A percentile compares a stretch with the other conserved stretches of the same genome.
phyloP scores from a whole-genome alignment of 1,139 yeast species.

The Pichia kudriavzevii region DNA sequence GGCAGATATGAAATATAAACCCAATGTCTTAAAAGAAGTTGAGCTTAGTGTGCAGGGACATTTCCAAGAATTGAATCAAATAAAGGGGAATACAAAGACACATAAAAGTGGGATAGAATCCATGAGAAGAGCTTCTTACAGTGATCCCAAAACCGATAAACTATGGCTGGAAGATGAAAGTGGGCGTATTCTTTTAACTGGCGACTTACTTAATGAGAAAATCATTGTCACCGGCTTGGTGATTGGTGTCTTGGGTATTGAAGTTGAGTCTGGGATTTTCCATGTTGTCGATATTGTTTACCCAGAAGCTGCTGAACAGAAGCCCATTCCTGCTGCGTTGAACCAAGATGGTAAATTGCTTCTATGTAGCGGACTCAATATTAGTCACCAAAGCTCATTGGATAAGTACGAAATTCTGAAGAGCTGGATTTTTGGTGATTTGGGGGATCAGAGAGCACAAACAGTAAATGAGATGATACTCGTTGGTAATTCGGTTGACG shows the following conservation, averaged over 20 bases:
- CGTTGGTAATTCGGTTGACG: slow-evolving; percentile 69
- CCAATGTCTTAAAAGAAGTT: slow-evolving; percentile 78
- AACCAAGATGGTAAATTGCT: slow-evolving; percentile 38
- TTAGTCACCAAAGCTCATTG: slow-evolving; percentile 40
- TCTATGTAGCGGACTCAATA: slow-evolving; percentile 64
- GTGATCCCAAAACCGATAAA: slow-evolving; percentile 50
- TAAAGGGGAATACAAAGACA: slow-evolving; percentile 10
- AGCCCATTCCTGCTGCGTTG: background rate
- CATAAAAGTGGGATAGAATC: slow-evolving; percentile 16
- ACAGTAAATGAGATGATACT: slow-evolving; percentile 31
- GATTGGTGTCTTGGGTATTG: slow-evolving; percentile 81
- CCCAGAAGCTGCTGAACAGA: slow-evolving; percentile 60
- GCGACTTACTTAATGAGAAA: slow-evolving; percentile 41
- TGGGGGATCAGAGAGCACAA: slow-evolving; percentile 24
- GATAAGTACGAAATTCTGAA: slow-evolving; percentile 52
- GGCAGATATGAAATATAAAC: slow-evolving; percentile 76
- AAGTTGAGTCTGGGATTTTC: slow-evolving; percentile 75
- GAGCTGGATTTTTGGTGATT: slow-evolving; percentile 66
- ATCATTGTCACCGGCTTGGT: slow-evolving; percentile 80
- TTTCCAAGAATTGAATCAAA: slow-evolving; percentile 30
- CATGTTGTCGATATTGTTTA: slow-evolving; percentile 74
- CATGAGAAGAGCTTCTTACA: slow-evolving; percentile 35
- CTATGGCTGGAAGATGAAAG: slow-evolving; percentile 87
- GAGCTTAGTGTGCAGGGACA: slow-evolving; percentile 51
- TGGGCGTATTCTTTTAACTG: slow-evolving; percentile 74